These are phyloP conservation scores for Pichia insulana DNA, from an alignment of 805 yeast species.

Conservation along the genomic window DNA sequence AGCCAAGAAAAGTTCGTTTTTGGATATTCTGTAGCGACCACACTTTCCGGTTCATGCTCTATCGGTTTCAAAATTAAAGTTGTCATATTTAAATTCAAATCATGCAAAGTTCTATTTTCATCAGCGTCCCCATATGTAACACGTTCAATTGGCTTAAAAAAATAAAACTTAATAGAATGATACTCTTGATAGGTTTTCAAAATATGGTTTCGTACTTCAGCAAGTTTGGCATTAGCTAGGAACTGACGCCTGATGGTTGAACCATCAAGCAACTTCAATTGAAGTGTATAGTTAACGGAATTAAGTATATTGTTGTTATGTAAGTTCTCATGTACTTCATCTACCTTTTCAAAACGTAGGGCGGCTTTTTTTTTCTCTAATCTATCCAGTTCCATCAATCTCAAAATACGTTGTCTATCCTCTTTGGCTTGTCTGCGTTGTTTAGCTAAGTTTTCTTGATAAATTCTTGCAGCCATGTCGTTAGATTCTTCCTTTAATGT, in stretches of 20 bases:
- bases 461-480: slow-evolving; percentile 30
- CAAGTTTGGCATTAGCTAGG: slow-evolving; percentile 34
- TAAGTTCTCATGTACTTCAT: slow-evolving; percentile 16
- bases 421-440: slow-evolving; percentile 31
- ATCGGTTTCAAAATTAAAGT: slow-evolving; percentile 64
- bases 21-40: slow-evolving; percentile 5
- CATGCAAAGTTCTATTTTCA: slow-evolving; percentile 44
- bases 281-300: slow-evolving; percentile 37
- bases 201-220: slow-evolving; percentile 54
- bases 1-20: slow-evolving; percentile 21
- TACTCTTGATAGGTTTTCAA: slow-evolving; percentile 41
- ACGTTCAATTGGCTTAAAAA: slow-evolving; percentile 49
- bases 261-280: slow-evolving; percentile 60
- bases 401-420: slow-evolving; percentile 49
- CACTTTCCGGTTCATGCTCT: slow-evolving; percentile 18
- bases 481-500: slow-evolving; percentile 33
- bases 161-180: slow-evolving; percentile 40
- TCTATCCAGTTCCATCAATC: slow-evolving; percentile 44
- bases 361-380: slow-evolving; percentile 14
- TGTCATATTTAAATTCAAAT: slow-evolving; percentile 56
- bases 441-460: slow-evolving; percentile 31
- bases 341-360: slow-evolving; percentile 1
- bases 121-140: slow-evolving; percentile 54
- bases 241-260: slow-evolving; percentile 46
- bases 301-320: slow-evolving; percentile 16